These are phyloP conservation scores for Ophiocordyceps polyrhachis-furcata DNA, from an alignment of 2,329 filamentous ascomycete species.

Conservation along the genomic window DNA sequence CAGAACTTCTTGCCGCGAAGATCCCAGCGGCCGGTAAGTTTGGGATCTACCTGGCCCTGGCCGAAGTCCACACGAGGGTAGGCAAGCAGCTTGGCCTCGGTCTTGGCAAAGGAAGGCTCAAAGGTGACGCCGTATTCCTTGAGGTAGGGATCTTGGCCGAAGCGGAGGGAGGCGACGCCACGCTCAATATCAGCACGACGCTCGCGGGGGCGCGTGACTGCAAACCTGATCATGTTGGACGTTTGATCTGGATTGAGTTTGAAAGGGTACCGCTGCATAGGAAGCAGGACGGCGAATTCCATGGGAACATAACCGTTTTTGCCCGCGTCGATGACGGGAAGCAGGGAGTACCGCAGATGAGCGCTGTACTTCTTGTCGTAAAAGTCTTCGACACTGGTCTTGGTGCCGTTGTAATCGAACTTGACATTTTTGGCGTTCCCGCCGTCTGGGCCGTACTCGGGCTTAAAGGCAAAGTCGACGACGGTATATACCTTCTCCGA, in stretches of 20 bases:
- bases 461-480: conserved; percentile 28
- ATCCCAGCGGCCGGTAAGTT: conserved; percentile 65
- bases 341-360: conserved; percentile 22
- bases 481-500: conserved; percentile 32
- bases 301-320: conserved; percentile 39
- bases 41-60: conserved; percentile 37
- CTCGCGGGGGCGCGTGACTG: conserved; percentile 54
- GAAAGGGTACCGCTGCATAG: conserved; percentile 41
- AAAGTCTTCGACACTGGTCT: conserved; percentile 31
- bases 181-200: conserved; percentile 46
- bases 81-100: conserved; percentile 51
- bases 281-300: conserved; percentile 34
- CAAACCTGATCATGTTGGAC: conserved; percentile 77
- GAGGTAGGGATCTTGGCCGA: conserved; percentile 54
- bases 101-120: conserved; percentile 40
- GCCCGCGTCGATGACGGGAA: conserved; percentile 40
- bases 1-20: conserved; percentile 63
- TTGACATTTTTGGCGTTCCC: conserved; percentile 30
- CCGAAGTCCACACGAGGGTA: conserved; percentile 56
- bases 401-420: conserved; percentile 33
- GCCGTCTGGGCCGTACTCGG: conserved; percentile 24
- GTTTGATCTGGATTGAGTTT: conserved; percentile 50
- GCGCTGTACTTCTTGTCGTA: conserved; percentile 36
- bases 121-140: conserved; percentile 57
- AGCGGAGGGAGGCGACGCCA: conserved; percentile 38